These are phyloP conservation scores for Saccharomycopsis sp. DNA, from an alignment of 805 yeast genomes.

Conservation along the genomic window DNA sequence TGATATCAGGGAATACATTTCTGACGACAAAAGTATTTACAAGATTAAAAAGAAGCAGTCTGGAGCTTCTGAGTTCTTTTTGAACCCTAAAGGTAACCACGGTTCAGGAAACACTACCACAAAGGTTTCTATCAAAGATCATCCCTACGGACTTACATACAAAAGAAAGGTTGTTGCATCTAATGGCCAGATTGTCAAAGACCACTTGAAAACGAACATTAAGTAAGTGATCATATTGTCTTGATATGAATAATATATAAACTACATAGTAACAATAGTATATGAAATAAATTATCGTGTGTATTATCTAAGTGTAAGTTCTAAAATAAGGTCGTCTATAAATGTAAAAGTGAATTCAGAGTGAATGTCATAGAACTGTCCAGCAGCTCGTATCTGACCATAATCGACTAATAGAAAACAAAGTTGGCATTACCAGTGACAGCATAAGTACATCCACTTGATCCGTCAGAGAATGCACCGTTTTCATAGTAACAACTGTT, in stretches of 20 bases:
- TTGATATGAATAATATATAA: too few species aligned
- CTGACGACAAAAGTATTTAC: conserved; percentile 22
- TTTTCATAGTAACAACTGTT: conserved; percentile 78
- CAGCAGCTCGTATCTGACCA: neutral
- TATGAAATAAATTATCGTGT: too few species aligned
- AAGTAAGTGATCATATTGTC: too few species aligned
- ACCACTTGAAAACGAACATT: neutral
- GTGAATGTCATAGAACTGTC: neutral
- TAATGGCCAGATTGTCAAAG: conserved; percentile 28
- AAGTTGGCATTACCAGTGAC: conserved; percentile 84
- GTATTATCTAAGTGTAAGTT: too few species aligned
- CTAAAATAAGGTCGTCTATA: neutral
- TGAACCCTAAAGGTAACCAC: conserved; percentile 40
- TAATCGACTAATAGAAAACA: conserved; percentile 50
- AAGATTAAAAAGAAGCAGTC: conserved; percentile 32
- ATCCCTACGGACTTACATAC: conserved; percentile 25
- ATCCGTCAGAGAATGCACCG: conserved; percentile 65
- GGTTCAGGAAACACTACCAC: conserved; percentile 38
- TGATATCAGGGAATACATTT: conserved; percentile 23
- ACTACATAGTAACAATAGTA: too few species aligned
- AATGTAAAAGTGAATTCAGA: neutral
- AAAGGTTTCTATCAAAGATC: conserved; percentile 24
- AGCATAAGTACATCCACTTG: conserved; percentile 81
- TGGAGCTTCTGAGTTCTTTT: conserved; percentile 39
- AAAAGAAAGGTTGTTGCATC: conserved; percentile 32